These are phyloP conservation scores for Solanum rostratum DNA, from an alignment of 257 asterid species.

Conservation along the genomic window DNA sequence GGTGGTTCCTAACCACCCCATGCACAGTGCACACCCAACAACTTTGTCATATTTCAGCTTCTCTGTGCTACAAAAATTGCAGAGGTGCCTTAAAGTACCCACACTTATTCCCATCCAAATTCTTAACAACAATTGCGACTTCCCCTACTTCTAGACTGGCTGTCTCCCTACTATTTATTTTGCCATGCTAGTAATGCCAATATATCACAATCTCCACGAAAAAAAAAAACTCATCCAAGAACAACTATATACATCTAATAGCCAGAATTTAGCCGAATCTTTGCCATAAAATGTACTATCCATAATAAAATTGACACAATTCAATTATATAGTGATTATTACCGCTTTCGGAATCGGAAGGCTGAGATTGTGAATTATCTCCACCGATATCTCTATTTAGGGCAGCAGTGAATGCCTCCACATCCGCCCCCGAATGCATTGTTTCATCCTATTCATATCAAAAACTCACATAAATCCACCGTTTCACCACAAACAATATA, in stretches of 20 bases:
- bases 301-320: background rate
- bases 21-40: background rate
- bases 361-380: slow-evolving; percentile 38
- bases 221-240: background rate
- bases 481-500: background rate
- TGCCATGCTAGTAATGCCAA: background rate
- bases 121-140: background rate
- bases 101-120: background rate
- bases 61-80: background rate
- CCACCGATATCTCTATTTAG: slow-evolving; percentile 88
- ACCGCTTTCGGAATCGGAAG: slow-evolving; percentile 45
- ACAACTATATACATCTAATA: background rate
- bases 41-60: background rate
- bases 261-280: background rate
- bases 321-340: background rate
- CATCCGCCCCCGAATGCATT: slow-evolving; percentile 97
- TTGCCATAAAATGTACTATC: background rate
- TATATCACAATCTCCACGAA: background rate
- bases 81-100: background rate
- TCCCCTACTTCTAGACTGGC: background rate
- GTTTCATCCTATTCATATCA: slow-evolving; percentile 55
- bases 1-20: background rate
- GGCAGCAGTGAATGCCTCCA: slow-evolving; percentile 91
- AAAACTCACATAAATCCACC: background rate
- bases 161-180: background rate